phyloP scores from a whole-genome alignment of 2,329 filamentous ascomycete genomes.

The Epichloe amarillans region DNA sequence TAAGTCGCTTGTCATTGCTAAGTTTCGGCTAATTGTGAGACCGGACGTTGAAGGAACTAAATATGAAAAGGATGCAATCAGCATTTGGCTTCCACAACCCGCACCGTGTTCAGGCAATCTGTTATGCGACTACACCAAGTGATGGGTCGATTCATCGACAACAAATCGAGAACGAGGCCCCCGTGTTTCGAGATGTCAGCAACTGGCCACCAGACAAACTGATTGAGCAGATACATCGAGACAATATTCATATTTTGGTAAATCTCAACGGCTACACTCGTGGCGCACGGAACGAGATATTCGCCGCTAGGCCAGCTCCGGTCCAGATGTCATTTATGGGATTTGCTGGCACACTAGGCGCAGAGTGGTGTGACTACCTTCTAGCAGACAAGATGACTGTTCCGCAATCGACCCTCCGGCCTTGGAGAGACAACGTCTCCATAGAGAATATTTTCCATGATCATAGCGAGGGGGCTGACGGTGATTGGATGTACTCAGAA shows the following conservation, averaged over 20 bases:
- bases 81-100: slow-evolving; percentile 85
- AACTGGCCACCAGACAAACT: slow-evolving; percentile 74
- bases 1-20: slow-evolving; percentile 22
- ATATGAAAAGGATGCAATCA: slow-evolving; percentile 65
- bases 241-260: slow-evolving; percentile 86
- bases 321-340: slow-evolving; percentile 99
- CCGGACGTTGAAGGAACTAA: not conserved
- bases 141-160: slow-evolving; percentile 80
- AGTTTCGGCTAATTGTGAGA: not conserved
- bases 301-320: slow-evolving; percentile 83
- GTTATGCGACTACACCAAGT: slow-evolving; percentile 87
- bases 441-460: slow-evolving; percentile 56
- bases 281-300: slow-evolving; percentile 93
- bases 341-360: slow-evolving; percentile 87
- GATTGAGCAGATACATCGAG: slow-evolving; percentile 71
- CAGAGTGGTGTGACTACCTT: slow-evolving; percentile 98
- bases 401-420: slow-evolving; percentile 66
- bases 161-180: slow-evolving; percentile 87
- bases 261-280: slow-evolving; percentile 98
- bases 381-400: slow-evolving; percentile 82
- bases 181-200: slow-evolving; percentile 80
- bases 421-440: slow-evolving; percentile 60
- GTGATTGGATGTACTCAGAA: slow-evolving; percentile 89
- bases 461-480: slow-evolving; percentile 54
- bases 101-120: slow-evolving; percentile 66